Evolutionary conservation across 805 yeast genomes (phyloP).

Genomic region (Sporopachydermia lactativora): DNA sequence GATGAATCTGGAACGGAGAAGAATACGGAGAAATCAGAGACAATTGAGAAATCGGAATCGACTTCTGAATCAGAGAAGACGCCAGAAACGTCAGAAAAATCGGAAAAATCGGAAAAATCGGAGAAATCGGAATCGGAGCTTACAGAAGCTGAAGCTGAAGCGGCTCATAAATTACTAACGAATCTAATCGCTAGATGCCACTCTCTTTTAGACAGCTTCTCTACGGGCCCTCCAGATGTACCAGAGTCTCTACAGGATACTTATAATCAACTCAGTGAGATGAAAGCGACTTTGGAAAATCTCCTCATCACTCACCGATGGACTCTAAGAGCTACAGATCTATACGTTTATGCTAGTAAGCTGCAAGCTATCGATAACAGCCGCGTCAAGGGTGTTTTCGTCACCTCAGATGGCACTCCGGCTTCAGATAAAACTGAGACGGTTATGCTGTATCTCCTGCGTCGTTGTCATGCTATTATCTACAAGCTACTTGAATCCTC

Average conservation of each 20-base stretch:
- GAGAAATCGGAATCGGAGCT: too few relatives aligned
- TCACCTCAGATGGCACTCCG: constrained; percentile 4
- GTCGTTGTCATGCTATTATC: constrained; percentile 84
- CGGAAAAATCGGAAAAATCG: constrained; percentile 7
- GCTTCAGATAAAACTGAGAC: constrained; percentile 16
- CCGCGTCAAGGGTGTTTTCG: constrained; percentile 49
- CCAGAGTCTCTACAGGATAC: constrained; percentile 39
- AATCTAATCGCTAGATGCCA: constrained; percentile 78
- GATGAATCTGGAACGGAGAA: background rate
- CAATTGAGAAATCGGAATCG: too few relatives aligned
- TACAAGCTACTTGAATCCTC: constrained; percentile 81
- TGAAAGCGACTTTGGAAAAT: constrained; percentile 67
- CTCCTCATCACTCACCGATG: constrained; percentile 86
- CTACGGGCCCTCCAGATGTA: constrained; percentile 26
- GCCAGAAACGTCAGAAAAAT: constrained; percentile 11
- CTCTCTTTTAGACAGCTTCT: constrained; percentile 56
- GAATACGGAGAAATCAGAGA: constrained; percentile 7
- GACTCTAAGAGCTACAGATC: constrained; percentile 94
- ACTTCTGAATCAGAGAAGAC: too few relatives aligned
- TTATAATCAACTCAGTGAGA: constrained; percentile 46
- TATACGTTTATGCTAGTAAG: constrained; percentile 67
- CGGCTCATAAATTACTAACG: constrained; percentile 30
- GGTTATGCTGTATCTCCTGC: constrained; percentile 57
- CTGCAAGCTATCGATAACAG: constrained; percentile 61
- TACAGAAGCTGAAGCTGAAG: constrained; percentile 20